These are phyloP conservation scores for Aureoboletus auriporus DNA, from an alignment of 768 basidiomycete genomes.

Conservation along the genomic window DNA sequence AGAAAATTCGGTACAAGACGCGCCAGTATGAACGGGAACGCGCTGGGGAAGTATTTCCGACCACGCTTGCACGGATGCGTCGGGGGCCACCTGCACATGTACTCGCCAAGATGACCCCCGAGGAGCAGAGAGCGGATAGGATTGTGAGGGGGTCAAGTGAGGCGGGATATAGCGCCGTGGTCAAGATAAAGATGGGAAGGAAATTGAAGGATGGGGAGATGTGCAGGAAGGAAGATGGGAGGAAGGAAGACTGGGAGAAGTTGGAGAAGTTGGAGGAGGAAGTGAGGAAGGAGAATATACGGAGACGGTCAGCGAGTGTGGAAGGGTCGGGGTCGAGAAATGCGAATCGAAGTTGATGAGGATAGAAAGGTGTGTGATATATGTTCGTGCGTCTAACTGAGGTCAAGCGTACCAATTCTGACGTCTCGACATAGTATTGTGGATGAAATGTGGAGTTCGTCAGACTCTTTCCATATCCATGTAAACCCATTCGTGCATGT, in stretches of 20 bases:
- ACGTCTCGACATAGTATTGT: too few species aligned
- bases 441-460: too few species aligned
- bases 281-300: conserved; percentile 30
- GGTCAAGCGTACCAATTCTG: too few species aligned
- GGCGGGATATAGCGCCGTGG: conserved; percentile 66
- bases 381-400: background rate
- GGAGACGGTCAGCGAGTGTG: conserved; percentile 3
- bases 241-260: conserved; percentile 19
- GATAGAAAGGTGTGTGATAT: conserved; percentile 1
- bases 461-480: too few species aligned
- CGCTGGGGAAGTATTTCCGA: conserved; percentile 53
- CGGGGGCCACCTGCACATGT: conserved; percentile 65
- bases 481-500: too few species aligned
- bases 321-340: background rate
- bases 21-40: conserved; percentile 57
- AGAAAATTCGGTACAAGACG: conserved; percentile 63
- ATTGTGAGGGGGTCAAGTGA: conserved; percentile 51
- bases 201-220: conserved; percentile 36
- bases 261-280: conserved; percentile 25
- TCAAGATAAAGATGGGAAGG: conserved; percentile 55
- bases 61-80: conserved; percentile 44
- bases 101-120: conserved; percentile 46
- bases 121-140: conserved; percentile 45
- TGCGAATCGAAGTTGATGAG: too few species aligned
- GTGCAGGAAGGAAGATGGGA: conserved; percentile 35